Evolutionary conservation across 2,329 filamentous ascomycete genomes (phyloP), one percentile per base, ranked within the genome.

Genomic region (Waltergamsia citrina): DNA sequence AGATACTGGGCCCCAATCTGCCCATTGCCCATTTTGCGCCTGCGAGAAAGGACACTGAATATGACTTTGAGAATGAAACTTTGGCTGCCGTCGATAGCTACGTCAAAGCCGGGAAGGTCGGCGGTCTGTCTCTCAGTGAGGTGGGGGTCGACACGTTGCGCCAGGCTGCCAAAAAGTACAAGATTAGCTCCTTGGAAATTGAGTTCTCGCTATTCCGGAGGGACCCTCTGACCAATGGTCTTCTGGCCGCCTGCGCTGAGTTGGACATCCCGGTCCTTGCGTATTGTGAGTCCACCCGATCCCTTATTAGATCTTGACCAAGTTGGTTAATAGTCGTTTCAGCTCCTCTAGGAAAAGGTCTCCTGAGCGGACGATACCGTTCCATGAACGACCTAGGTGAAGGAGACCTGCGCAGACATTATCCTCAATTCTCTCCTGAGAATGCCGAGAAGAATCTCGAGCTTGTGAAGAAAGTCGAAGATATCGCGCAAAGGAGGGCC

Each of bases 201-300:
- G 69, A 73, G 46, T 53, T 71, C 22, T 66, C 59, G 16, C 50
- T 70, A 23, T 67, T 57, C 44, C 43, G 50, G 11, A 60, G 56
- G 2, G 65, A 69, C 5, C 50, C 62, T 11, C 49, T 69, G 23
- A 47, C 45, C 20, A 67, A 69, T 41, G 67, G 69, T 2, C 49
- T 73, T 8, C 59, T 63, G 3, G 57, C 57, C 7, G 63, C 67
- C 0, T 78, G 74, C 43, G 63, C 60, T 0, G 69, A 87, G 51
- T 57, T 81, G 24, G 61, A 63, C 29, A 82, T 87, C 38, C 74
- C 79, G 0, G 57, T 86, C 28, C 56, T 85, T 15, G 78, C 78
- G 1, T 85, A 85, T 57, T 79, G 48, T 44, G 35, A 47, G 41
- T 39, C 18, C 7, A 33, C 18, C 21, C n/a, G n/a, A n/a, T 10